Conservation (phyloP, 2,329 filamentous ascomycete genomes). For the Epichloe sylvatica region DNA sequence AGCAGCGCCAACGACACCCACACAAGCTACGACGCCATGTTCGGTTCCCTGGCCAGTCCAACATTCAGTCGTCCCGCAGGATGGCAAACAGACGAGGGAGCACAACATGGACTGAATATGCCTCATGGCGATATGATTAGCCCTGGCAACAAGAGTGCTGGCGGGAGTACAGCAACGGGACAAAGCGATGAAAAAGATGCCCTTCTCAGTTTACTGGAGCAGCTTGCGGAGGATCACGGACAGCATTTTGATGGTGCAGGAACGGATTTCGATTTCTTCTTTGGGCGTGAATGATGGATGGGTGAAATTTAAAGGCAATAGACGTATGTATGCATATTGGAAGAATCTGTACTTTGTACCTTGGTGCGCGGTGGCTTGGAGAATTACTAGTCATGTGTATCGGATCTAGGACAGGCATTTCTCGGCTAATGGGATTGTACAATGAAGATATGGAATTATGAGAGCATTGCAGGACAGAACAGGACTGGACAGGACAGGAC, state of each 20-base stretch:
- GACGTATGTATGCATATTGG: no score
- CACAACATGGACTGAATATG: constrained; percentile 10
- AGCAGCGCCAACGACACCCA: neutral
- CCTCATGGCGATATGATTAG: constrained; percentile 16
- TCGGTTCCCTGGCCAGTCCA: constrained; percentile 40
- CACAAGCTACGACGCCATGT: constrained; percentile 42
- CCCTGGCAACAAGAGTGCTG: constrained; percentile 35
- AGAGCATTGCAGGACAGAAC: no score
- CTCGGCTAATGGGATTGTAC: no score
- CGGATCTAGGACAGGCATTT: no score
- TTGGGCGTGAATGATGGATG: constrained; percentile 18
- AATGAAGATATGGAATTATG: no score
- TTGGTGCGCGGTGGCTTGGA: no score
- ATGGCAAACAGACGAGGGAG: constrained; percentile 32
- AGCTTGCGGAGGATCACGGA: constrained; percentile 64
- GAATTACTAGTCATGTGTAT: no score
- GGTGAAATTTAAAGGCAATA: no score
- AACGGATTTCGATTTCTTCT: constrained; percentile 66
- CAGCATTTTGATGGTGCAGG: constrained; percentile 46
- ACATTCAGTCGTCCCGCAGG: constrained; percentile 37
- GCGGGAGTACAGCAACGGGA: constrained; percentile 34
- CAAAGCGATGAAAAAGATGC: constrained; percentile 60
- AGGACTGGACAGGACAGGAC: no score
- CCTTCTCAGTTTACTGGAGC: constrained; percentile 65
- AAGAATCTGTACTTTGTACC: no score